Evolutionary conservation across 805 yeast genomes (phyloP).

Genomic region (Spathaspora arborariae): DNA sequence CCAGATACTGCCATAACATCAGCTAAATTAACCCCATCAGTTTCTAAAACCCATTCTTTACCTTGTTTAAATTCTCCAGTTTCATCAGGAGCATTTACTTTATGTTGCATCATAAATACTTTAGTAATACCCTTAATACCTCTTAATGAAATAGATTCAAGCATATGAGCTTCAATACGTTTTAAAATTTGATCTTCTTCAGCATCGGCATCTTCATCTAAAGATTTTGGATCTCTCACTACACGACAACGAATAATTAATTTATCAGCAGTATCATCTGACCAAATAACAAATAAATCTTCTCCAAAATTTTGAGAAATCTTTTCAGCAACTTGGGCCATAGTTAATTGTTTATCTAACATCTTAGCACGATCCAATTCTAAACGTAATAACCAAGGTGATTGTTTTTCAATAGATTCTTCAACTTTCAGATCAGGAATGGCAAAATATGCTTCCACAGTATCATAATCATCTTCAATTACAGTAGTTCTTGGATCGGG

Average conservation of each 20-base stretch:
- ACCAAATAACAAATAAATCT: conserved; percentile 96
- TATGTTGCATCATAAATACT: conserved; percentile 86
- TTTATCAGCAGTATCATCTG: conserved; percentile 97
- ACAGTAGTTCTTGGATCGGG: conserved; percentile 98
- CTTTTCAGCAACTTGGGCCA: conserved; percentile 97
- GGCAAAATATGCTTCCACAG: conserved; percentile 94
- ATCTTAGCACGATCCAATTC: conserved; percentile 98
- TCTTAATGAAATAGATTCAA: conserved; percentile 88
- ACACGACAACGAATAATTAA: conserved; percentile 97
- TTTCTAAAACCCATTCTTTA: conserved; percentile 97
- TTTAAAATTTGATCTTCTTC: conserved; percentile 97
- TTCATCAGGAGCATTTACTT: conserved; percentile 64
- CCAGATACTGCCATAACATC: conserved; percentile 95
- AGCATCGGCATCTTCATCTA: conserved; percentile 91
- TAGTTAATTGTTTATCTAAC: conserved; percentile 95
- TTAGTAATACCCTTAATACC: conserved; percentile 94
- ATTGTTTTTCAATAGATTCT: conserved; percentile 87
- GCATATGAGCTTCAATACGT: conserved; percentile 93
- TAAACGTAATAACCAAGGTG: conserved; percentile 96
- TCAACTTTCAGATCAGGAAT: conserved; percentile 98
- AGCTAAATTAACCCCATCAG: conserved; percentile 95
- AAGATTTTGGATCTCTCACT: conserved; percentile 88
- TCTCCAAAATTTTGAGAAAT: conserved; percentile 90
- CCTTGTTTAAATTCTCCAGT: conserved; percentile 85
- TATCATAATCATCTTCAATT: conserved; percentile 93